These are phyloP conservation scores for Trichoderma atrobrunneum DNA, from an alignment of 2,329 filamentous ascomycete species.

Conservation along the genomic window DNA sequence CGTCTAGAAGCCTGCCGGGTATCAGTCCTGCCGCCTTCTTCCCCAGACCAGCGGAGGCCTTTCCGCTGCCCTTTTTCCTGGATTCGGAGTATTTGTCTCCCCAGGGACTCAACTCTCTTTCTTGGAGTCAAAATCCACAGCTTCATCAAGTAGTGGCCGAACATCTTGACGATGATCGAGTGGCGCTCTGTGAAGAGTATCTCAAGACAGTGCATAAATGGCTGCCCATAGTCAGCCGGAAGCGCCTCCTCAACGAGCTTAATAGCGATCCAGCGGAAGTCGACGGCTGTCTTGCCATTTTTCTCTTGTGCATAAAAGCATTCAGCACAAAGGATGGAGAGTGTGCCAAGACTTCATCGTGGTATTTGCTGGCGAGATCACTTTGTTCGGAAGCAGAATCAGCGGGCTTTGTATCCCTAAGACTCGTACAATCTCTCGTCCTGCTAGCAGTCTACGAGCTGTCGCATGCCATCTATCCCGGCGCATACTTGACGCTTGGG, in stretches of 20 bases:
- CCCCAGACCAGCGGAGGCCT: neutral
- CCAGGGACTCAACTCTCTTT: neutral
- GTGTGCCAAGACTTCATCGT: neutral
- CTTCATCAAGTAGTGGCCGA: neutral
- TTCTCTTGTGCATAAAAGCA: neutral
- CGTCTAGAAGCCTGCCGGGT: neutral
- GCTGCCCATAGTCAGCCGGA: constrained; percentile 10
- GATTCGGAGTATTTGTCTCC: constrained; percentile 1
- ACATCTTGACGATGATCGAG: neutral
- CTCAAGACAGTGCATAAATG: constrained; percentile 10
- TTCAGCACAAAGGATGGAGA: neutral
- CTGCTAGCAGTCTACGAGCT: constrained; percentile 2
- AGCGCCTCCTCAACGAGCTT: constrained; percentile 4
- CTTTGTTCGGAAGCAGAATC: constrained; percentile 1
- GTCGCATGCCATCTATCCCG: constrained; percentile 6
- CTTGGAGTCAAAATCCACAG: neutral
- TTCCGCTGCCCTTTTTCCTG: constrained; percentile 12
- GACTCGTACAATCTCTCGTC: neutral
- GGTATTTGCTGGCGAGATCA: neutral
- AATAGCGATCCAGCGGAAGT: neutral
- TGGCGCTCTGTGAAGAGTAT: neutral
- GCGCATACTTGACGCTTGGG: constrained; percentile 1
- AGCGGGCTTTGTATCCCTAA: neutral
- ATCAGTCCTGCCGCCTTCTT: neutral
- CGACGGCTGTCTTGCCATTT: neutral